Evolutionary conservation across 805 yeast genomes (phyloP), one percentile per base, ranked within the genome.

Genomic region (Teunomyces atbi): DNA sequence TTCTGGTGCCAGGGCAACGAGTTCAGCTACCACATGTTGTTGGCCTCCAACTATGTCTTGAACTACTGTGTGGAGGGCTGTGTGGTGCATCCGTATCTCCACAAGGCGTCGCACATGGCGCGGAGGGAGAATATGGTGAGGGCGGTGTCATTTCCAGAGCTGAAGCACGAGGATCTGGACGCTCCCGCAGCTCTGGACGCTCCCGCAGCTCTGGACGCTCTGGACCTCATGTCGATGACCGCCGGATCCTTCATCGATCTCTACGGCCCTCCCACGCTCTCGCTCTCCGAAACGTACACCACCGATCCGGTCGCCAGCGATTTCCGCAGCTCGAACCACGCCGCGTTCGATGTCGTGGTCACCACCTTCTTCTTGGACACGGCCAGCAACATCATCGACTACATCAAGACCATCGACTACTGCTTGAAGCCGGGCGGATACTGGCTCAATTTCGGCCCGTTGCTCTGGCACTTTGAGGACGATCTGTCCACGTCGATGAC

Each of bases 191-290:
- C 6, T 6, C 23, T 21, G 23, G 7, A 21, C 23, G 23, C 23
- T 19, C 21, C 21, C 21, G 3, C 21, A 4, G 5, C 21, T 19
- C 21, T 19, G 21, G 21, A 19, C 21, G 21, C 21, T 19, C 21
- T 19, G 23, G 81, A 80, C 5, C 60, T 80, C 39, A 79, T 86
- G 86, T 78, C 87, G 0, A 84, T 86, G 77, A 76, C 82, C 1
- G 82, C 89, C 0, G 94, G 94, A 0, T 82, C 87, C 0, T 86
- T 86, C 58, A 73, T 75, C 3, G 90, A 84, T 50, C 64, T 84
- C 13, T 84, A 83, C 58, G 87, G 88, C 0, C 82, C 84, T 0
- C 58, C 64, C 1, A 60, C 64, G 42, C 50, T 72, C 42, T 57
- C 60, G 12, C 42, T 62, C 3, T 59, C 74, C 2, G 73, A 69